Evolutionary conservation across 306 rosid genomes (phyloP).

Genomic region (Purshia tridentata): DNA sequence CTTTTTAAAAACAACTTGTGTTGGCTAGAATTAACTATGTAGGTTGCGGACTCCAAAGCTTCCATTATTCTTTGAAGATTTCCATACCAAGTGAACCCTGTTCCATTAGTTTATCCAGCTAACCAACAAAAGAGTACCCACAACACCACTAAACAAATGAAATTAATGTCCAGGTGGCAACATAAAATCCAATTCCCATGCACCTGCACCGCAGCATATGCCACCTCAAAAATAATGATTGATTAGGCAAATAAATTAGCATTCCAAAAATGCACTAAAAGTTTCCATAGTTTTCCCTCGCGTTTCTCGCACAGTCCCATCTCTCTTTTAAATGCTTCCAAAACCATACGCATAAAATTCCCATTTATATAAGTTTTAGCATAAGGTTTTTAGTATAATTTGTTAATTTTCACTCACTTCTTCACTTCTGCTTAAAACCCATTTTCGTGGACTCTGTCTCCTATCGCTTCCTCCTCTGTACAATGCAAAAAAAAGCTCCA

Average conservation of each 20-base stretch:
- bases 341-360: background rate
- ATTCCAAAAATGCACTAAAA: conserved; percentile 13
- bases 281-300: conserved; percentile 18
- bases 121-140: background rate
- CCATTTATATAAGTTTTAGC: background rate
- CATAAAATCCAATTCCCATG: background rate
- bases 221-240: background rate
- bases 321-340: conserved; percentile 10
- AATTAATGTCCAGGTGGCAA: background rate
- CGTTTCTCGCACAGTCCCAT: conserved; percentile 13
- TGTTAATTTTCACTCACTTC: conserved; percentile 3
- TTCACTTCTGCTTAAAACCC: conserved; percentile 21
- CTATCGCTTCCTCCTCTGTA: conserved; percentile 7
- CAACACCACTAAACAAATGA: background rate
- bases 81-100: background rate
- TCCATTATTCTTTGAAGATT: background rate
- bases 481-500: conserved; percentile 27
- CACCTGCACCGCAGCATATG: background rate
- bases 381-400: background rate
- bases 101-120: background rate
- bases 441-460: conserved; percentile 13
- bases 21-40: background rate
- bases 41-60: background rate
- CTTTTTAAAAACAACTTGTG: no score
- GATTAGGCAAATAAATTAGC: background rate